These are phyloP conservation scores for Botrytis pseudocinerea DNA, from an alignment of 2,329 filamentous ascomycete genomes.

Conservation along the genomic window DNA sequence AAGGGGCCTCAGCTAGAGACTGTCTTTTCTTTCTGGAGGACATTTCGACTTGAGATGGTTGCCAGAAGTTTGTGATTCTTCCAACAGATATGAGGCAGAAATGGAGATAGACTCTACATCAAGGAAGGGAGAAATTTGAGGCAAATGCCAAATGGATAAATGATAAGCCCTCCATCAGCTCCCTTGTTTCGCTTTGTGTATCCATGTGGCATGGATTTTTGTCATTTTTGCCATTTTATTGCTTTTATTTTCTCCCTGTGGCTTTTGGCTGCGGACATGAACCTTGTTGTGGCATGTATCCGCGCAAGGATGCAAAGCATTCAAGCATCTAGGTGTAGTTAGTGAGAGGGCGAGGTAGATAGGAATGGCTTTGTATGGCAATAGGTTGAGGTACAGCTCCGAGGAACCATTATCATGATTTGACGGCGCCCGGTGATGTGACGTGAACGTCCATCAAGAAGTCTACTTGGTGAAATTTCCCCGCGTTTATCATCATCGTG, in stretches of 20 bases:
- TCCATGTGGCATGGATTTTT: not conserved
- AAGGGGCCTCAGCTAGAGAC: not conserved
- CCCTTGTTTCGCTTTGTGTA: not conserved
- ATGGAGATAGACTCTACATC: not conserved
- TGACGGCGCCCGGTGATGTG: not conserved
- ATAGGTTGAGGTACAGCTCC: not conserved
- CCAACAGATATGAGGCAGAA: not conserved
- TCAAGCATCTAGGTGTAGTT: not conserved
- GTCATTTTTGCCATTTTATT: not conserved
- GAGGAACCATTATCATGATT: not conserved
- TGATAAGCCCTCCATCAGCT: not conserved
- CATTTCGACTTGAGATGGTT: not conserved
- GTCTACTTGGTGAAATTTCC: not conserved
- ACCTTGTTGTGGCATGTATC: not conserved
- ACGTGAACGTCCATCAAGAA: not conserved
- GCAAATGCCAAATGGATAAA: not conserved
- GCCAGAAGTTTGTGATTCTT: not conserved
- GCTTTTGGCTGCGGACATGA: not conserved
- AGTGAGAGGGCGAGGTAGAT: not conserved
- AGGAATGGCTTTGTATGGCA: not conserved
- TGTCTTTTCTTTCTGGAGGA: not conserved
- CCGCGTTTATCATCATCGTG: not conserved
- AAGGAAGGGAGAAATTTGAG: not conserved
- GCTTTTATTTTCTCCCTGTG: not conserved
- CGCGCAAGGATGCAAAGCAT: not conserved